Evolutionary conservation across 352 stramenopile species (phyloP).

Genomic region (Pythium coloratum): DNA sequence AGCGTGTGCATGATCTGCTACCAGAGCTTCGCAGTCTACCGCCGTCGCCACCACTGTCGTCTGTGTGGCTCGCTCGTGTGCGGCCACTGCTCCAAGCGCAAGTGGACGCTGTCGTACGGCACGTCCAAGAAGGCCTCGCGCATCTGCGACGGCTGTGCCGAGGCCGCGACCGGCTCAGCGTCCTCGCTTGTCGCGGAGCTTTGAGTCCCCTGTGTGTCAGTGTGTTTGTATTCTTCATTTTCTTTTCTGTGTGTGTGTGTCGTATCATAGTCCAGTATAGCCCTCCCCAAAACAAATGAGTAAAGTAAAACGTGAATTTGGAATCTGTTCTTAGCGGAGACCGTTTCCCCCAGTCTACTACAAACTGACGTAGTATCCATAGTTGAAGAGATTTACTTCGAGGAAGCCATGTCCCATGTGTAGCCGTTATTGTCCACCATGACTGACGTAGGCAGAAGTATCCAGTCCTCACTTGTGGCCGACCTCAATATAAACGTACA

Average conservation of each 20-base stretch:
- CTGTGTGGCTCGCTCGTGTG: constrained; percentile 82
- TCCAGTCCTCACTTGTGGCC: no score
- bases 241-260: constrained; percentile 5
- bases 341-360: no score
- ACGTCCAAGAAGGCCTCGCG: constrained; percentile 79
- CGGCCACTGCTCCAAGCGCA: constrained; percentile 76
- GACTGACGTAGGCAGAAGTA: no score
- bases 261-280: constrained; percentile 5
- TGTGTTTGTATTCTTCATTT: constrained; percentile 7
- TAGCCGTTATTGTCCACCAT: no score
- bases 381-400: no score
- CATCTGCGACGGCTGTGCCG: constrained; percentile 71
- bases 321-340: background rate
- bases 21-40: constrained; percentile 83
- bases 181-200: constrained; percentile 25
- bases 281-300: background rate
- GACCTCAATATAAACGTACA: no score
- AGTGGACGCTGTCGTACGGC: constrained; percentile 76
- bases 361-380: no score
- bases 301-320: constrained; percentile 3
- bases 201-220: constrained; percentile 1
- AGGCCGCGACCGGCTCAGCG: constrained; percentile 31
- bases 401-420: no score
- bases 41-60: constrained; percentile 79
- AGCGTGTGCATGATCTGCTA: constrained; percentile 85